phyloP scores from a whole-genome alignment of 768 basidiomycete species.

The Hericium erinaceus region DNA sequence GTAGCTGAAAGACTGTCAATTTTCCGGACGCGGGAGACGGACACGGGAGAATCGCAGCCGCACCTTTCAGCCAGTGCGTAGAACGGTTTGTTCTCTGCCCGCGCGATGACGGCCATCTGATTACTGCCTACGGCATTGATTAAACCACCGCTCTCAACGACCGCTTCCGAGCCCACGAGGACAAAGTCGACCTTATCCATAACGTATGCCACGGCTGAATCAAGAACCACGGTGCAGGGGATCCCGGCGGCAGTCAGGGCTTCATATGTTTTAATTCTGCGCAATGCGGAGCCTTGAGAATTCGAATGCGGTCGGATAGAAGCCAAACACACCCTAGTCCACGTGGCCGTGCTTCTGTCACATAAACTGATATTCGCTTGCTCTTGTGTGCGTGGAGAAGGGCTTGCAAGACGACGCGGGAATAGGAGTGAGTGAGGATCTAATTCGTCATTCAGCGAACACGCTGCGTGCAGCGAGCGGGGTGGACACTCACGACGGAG shows the following conservation, averaged over 20 bases:
- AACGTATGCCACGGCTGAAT: slow-evolving; percentile 93
- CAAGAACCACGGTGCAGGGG: slow-evolving; percentile 89
- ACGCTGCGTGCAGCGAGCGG: slow-evolving; percentile 5
- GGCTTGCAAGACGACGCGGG: slow-evolving; percentile 90
- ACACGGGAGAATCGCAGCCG: neutral
- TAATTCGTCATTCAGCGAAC: slow-evolving; percentile 25
- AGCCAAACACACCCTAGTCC: slow-evolving; percentile 62
- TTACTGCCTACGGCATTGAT: slow-evolving; percentile 92
- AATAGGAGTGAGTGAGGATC: slow-evolving; percentile 97
- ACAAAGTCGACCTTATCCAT: slow-evolving; percentile 96
- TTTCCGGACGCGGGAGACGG: neutral
- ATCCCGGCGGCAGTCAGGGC: slow-evolving; percentile 82
- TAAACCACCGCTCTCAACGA: slow-evolving; percentile 91
- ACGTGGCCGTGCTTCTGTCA: slow-evolving; percentile 90
- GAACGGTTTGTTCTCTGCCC: slow-evolving; percentile 90
- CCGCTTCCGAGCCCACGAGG: slow-evolving; percentile 94
- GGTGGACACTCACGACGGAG: slow-evolving; percentile 51
- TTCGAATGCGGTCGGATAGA: slow-evolving; percentile 4
- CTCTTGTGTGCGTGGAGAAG: slow-evolving; percentile 81
- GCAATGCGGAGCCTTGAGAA: slow-evolving; percentile 1
- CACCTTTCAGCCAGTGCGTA: slow-evolving; percentile 92
- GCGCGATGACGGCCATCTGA: slow-evolving; percentile 94
- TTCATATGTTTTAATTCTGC: slow-evolving; percentile 86
- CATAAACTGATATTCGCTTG: slow-evolving; percentile 95
- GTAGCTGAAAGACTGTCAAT: slow-evolving; percentile 46